Conservation (phyloP, 1,139 yeast species). For the Kurtzmaniella quercitrusa region DNA sequence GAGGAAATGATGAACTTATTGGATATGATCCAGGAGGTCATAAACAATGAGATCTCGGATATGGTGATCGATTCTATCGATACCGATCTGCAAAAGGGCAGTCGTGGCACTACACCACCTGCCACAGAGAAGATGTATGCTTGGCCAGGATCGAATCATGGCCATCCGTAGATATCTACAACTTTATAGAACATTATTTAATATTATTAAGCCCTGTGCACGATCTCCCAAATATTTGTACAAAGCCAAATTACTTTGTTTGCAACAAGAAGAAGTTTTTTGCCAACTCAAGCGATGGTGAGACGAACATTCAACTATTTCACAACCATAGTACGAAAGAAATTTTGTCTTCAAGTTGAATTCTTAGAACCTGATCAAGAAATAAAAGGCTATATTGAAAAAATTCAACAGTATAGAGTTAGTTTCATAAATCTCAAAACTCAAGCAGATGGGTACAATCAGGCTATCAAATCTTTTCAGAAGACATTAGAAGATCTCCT, state of each 20-base stretch:
- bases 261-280: background rate
- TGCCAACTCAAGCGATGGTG: no score
- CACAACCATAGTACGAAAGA: background rate
- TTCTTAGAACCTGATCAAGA: background rate
- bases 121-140: constrained; percentile 48
- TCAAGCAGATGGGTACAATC: background rate
- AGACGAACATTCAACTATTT: background rate
- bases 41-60: constrained; percentile 16
- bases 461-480: background rate
- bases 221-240: no score
- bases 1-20: constrained; percentile 9
- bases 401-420: background rate
- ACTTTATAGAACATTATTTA: no score
- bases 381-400: background rate
- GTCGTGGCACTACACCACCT: constrained; percentile 27
- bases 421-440: background rate
- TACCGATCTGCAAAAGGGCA: constrained; percentile 12
- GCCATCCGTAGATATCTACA: constrained; percentile 42
- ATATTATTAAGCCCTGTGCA: background rate
- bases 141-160: constrained; percentile 69
- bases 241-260: background rate
- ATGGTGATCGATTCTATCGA: constrained; percentile 14
- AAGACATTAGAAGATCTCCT: background rate
- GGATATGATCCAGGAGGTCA: constrained; percentile 11
- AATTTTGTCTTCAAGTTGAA: background rate